Evolutionary conservation across 1,284 basidiomycete species (phyloP).

Genomic region (Sanghuangporus sanghuang): DNA sequence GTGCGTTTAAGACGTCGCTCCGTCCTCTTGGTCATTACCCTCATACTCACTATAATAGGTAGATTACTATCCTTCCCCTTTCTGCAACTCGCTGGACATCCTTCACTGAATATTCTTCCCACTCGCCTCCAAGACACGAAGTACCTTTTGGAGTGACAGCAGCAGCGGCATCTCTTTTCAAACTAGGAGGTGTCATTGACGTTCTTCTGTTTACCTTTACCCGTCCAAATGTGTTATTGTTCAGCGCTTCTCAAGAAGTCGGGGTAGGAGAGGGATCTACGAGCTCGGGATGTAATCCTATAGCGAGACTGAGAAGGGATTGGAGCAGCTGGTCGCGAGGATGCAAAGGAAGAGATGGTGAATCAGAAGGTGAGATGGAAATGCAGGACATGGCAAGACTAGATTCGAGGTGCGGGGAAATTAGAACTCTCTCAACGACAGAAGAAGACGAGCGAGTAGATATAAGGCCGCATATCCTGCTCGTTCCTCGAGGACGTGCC

Average conservation of each 20-base stretch:
- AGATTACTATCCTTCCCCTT: constrained; percentile 17
- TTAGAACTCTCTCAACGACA: background rate
- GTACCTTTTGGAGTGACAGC: constrained; percentile 19
- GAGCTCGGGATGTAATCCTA: background rate
- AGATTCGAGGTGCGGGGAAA: background rate
- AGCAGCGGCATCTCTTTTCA: constrained; percentile 17
- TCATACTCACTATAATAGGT: background rate
- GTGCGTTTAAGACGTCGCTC: background rate
- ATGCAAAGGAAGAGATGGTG: background rate
- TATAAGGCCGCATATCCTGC: background rate
- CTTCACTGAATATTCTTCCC: constrained; percentile 3
- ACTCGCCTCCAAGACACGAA: background rate
- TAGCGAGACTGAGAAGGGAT: background rate
- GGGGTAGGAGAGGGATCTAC: background rate
- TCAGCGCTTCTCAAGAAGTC: background rate
- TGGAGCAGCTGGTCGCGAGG: background rate
- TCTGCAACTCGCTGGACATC: constrained; percentile 15
- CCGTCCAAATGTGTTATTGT: constrained; percentile 20
- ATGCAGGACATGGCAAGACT: background rate
- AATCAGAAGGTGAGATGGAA: background rate
- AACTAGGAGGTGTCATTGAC: constrained; percentile 22
- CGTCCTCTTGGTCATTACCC: background rate
- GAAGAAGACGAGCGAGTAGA: background rate
- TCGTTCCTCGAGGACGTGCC: too few species aligned
- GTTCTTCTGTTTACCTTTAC: constrained; percentile 22